phyloP scores from a whole-genome alignment of 2,329 filamentous ascomycete species.

The Aphanocladium album region DNA sequence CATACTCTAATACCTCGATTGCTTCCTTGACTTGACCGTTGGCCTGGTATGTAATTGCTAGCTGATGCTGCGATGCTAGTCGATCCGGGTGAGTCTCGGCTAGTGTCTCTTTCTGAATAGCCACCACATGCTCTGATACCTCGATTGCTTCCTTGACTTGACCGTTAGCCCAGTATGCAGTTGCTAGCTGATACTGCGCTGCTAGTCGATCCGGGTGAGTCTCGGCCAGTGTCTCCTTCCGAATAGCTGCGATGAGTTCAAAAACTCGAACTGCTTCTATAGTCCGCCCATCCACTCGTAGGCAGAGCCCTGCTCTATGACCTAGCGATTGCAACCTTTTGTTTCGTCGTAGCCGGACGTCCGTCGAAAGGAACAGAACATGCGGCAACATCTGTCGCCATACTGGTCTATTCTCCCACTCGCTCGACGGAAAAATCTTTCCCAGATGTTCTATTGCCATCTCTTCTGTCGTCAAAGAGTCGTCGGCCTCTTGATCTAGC shows the following conservation, averaged over 20 bases:
- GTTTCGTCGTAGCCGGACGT: neutral
- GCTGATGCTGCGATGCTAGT: conserved; percentile 1
- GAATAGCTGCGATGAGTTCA: conserved; percentile 2
- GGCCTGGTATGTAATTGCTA: conserved; percentile 13
- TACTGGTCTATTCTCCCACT: conserved; percentile 7
- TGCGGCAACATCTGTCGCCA: conserved; percentile 8
- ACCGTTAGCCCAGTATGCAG: conserved; percentile 5
- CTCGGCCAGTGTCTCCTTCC: conserved; percentile 1
- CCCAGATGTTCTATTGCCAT: conserved; percentile 2
- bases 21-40: conserved; percentile 21
- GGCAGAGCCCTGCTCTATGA: neutral
- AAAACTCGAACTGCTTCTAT: conserved; percentile 6
- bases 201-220: neutral
- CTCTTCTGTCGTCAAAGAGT: neutral
- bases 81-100: conserved; percentile 9
- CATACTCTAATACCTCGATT: too few relatives aligned
- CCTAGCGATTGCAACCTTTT: neutral
- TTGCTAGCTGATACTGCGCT: conserved; percentile 1
- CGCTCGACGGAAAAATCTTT: neutral
- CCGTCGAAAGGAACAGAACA: conserved; percentile 2
- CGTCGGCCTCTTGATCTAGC: conserved; percentile 13
- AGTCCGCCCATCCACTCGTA: conserved; percentile 8
- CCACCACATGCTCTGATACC: conserved; percentile 15
- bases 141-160: conserved; percentile 6
- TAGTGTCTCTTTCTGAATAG: conserved; percentile 13